These are phyloP conservation scores for Myriosclerotinia duriaeana DNA, from an alignment of 2,329 filamentous ascomycete genomes.

Conservation along the genomic window DNA sequence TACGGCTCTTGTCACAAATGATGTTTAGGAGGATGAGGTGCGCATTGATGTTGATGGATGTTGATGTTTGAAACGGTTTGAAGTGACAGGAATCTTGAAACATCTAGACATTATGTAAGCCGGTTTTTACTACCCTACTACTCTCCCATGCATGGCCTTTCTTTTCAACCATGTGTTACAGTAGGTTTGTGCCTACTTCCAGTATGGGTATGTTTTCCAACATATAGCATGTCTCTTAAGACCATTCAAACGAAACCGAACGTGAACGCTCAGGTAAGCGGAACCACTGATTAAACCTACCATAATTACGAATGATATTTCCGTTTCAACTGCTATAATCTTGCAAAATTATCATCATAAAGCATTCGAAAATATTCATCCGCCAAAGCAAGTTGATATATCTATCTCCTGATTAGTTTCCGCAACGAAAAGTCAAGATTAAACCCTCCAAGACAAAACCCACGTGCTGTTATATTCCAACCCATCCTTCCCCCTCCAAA, in stretches of 20 bases:
- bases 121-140: too few relatives aligned
- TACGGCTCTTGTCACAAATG: neutral
- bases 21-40: neutral
- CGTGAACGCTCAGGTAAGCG: too few relatives aligned
- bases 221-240: too few relatives aligned
- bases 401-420: neutral
- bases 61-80: constrained; percentile 5
- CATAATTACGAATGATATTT: neutral
- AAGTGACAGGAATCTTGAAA: neutral
- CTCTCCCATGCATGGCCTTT: too few relatives aligned
- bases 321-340: constrained; percentile 1
- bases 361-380: neutral
- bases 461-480: neutral
- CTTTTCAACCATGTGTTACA: too few relatives aligned
- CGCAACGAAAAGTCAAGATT: too few relatives aligned
- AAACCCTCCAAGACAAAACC: neutral
- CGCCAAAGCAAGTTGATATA: constrained; percentile 3
- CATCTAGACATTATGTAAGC: neutral
- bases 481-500: neutral
- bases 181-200: too few relatives aligned
- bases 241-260: too few relatives aligned
- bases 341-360: neutral
- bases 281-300: constrained; percentile 2
- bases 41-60: neutral
- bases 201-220: too few relatives aligned